Percentiles rank a stretch among this genome's conserved stretches.
These are phyloP conservation scores for Harrya chromipes DNA, from an alignment of 768 basidiomycete species.

Conservation along the genomic window DNA sequence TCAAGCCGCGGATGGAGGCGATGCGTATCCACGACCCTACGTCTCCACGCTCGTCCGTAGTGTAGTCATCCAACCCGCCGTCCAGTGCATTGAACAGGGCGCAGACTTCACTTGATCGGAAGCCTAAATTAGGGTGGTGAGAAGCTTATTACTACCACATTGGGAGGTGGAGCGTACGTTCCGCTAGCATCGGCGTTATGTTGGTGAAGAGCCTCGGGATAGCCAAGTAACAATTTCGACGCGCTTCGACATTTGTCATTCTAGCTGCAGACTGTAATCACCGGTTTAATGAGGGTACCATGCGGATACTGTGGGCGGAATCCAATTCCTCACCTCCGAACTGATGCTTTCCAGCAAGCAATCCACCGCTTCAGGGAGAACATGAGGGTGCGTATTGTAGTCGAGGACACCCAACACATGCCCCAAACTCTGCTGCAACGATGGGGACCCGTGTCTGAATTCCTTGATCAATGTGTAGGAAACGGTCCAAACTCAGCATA, in stretches of 20 bases:
- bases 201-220: constrained; percentile 47
- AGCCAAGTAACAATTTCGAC: constrained; percentile 50
- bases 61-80: constrained; percentile 86
- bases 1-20: constrained; percentile 66
- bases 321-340: constrained; percentile 42
- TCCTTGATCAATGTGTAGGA: constrained; percentile 62
- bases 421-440: constrained; percentile 71
- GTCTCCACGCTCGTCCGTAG: constrained; percentile 91
- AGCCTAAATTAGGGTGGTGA: constrained; percentile 36
- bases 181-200: constrained; percentile 40
- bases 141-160: constrained; percentile 7
- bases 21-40: constrained; percentile 95
- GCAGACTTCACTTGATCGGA: constrained; percentile 44
- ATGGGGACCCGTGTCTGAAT: constrained; percentile 46
- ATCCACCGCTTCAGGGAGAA: constrained; percentile 49
- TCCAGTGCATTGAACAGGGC: constrained; percentile 54
- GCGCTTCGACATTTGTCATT: constrained; percentile 52
- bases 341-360: constrained; percentile 63
- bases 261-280: constrained; percentile 31
- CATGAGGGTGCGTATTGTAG: constrained; percentile 55
- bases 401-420: constrained; percentile 65
- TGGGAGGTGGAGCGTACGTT: constrained; percentile 39
- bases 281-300: constrained; percentile 18
- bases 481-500: constrained; percentile 17
- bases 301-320: constrained; percentile 19